Evolutionary conservation across 768 basidiomycete genomes (phyloP).

Genomic region (Clitopilus passeckerianus): DNA sequence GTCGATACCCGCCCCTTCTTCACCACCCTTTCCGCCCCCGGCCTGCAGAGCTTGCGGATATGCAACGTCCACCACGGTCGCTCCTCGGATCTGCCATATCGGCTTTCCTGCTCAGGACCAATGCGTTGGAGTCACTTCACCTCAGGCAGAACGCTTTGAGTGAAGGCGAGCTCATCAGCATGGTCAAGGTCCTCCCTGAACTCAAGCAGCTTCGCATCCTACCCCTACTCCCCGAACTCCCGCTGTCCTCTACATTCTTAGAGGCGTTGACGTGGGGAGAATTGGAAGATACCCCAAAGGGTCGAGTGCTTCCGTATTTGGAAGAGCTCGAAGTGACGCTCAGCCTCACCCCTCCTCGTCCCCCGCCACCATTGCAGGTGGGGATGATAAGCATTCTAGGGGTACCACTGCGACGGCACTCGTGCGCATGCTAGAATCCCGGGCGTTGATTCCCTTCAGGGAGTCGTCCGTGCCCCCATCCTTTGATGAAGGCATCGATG

Average conservation of each 20-base stretch:
- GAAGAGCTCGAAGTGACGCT: constrained; percentile 32
- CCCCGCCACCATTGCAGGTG: neutral
- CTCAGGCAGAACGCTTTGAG: constrained; percentile 30
- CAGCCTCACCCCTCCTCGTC: constrained; percentile 8
- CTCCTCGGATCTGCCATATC: constrained; percentile 26
- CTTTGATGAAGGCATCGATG: neutral
- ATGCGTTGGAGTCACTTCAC: constrained; percentile 28
- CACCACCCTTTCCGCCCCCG: constrained; percentile 27
- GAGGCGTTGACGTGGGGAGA: constrained; percentile 19
- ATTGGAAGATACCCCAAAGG: constrained; percentile 14
- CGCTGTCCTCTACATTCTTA: constrained; percentile 29
- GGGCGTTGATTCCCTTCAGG: constrained; percentile 10
- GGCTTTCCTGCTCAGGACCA: constrained; percentile 26
- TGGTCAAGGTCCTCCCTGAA: constrained; percentile 25
- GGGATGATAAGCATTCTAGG: neutral
- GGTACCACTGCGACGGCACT: constrained; percentile 25
- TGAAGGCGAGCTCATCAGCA: constrained; percentile 27
- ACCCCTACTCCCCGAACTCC: constrained; percentile 18
- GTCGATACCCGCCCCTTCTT: constrained; percentile 31
- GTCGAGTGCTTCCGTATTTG: constrained; percentile 24
- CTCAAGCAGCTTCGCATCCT: constrained; percentile 27
- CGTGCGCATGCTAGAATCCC: constrained; percentile 30
- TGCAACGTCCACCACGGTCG: constrained; percentile 27
- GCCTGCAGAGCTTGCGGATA: constrained; percentile 30
- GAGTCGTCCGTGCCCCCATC: constrained; percentile 3